Evolutionary conservation across 805 yeast genomes (phyloP).

Genomic region (Monosporozyma aquatica): DNA sequence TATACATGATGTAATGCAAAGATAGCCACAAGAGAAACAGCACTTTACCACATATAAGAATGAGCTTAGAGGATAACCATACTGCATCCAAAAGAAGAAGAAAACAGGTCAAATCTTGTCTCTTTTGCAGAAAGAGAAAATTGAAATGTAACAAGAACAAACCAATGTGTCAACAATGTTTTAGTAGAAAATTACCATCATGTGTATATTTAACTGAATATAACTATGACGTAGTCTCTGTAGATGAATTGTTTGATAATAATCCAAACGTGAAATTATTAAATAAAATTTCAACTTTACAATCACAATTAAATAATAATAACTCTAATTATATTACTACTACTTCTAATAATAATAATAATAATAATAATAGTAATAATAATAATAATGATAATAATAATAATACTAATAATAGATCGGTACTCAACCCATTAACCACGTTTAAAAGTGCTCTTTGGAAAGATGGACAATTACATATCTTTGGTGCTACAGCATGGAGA

Average conservation of each 20-base stretch:
- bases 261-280: conserved; percentile 21
- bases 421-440: background rate
- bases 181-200: conserved; percentile 24
- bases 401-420: background rate
- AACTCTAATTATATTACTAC: no score
- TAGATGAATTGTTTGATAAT: conserved; percentile 16
- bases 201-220: conserved; percentile 22
- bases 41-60: background rate
- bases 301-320: conserved; percentile 7
- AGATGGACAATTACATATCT: conserved; percentile 7
- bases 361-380: background rate
- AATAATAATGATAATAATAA: background rate
- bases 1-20: no score
- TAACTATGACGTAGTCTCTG: conserved; percentile 14
- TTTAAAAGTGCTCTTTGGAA: conserved; percentile 5
- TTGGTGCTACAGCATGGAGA: conserved; percentile 27
- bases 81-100: conserved; percentile 15
- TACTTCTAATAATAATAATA: background rate
- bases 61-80: background rate
- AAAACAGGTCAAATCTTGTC: conserved; percentile 32
- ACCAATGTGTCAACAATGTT: conserved; percentile 37
- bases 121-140: conserved; percentile 55
- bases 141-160: conserved; percentile 52
- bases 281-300: conserved; percentile 14
- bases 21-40: no score